phyloP scores from a whole-genome alignment of 345 rosid genomes.

The Lagerstroemia speciosa region DNA sequence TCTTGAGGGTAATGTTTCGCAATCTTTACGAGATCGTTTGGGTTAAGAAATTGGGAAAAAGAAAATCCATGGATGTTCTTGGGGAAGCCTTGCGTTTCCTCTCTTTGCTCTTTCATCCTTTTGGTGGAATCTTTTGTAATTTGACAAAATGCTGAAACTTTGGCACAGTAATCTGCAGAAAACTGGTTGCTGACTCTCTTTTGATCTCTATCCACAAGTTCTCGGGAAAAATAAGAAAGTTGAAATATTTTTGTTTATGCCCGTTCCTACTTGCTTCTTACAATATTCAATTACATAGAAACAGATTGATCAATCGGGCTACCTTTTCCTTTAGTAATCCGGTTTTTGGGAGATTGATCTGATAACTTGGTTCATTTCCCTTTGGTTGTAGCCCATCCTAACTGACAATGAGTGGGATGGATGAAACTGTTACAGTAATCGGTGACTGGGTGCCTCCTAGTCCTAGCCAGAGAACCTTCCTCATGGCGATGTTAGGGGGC shows the following conservation, averaged over 20 bases:
- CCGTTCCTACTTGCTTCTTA: too few relatives aligned
- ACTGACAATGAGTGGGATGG: conserved; percentile 54
- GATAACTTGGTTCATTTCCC: conserved; percentile 10
- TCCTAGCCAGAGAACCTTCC: conserved; percentile 54
- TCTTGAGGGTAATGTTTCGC: too few relatives aligned
- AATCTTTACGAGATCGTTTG: too few relatives aligned
- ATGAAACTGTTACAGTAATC: conserved; percentile 59
- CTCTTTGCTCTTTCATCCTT: too few relatives aligned
- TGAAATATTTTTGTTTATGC: background rate
- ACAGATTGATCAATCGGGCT: background rate
- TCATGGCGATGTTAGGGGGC: conserved; percentile 40
- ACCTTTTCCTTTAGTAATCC: conserved; percentile 13
- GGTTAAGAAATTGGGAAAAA: too few relatives aligned
- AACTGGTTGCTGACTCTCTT: background rate
- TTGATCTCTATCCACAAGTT: background rate
- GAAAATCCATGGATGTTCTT: background rate
- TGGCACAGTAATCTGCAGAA: background rate
- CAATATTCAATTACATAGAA: too few relatives aligned
- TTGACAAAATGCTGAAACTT: too few relatives aligned
- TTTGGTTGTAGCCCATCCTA: conserved; percentile 11
- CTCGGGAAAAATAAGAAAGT: background rate
- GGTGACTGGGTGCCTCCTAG: conserved; percentile 82
- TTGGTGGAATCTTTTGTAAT: too few relatives aligned
- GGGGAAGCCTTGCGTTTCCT: too few relatives aligned
- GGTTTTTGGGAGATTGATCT: background rate